Evolutionary conservation across 1,284 basidiomycete species (phyloP).

Genomic region (Sporisorium reilianum): DNA sequence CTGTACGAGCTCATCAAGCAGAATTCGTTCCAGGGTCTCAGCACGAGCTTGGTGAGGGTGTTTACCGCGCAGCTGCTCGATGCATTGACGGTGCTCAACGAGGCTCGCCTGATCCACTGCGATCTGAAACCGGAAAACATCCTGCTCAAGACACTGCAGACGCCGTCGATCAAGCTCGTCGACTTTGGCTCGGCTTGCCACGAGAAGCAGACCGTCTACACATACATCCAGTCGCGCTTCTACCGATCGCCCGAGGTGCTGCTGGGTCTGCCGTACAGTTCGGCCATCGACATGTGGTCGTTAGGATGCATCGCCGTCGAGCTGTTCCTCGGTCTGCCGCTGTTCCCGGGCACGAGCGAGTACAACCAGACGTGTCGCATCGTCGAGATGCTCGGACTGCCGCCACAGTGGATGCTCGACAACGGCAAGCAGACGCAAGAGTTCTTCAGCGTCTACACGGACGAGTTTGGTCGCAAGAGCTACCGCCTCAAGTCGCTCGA

Average conservation of each 20-base stretch:
- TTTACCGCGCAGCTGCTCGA: conserved; percentile 96
- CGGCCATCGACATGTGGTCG: conserved; percentile 96
- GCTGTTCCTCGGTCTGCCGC: conserved; percentile 91
- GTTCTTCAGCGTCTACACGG: conserved; percentile 86
- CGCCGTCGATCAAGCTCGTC: conserved; percentile 98
- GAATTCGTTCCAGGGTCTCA: conserved; percentile 97
- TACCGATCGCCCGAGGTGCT: conserved; percentile 98
- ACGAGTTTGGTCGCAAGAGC: conserved; percentile 86
- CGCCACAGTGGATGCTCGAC: conserved; percentile 92
- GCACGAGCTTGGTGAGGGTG: conserved; percentile 95
- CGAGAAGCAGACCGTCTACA: conserved; percentile 98
- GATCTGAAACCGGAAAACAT: conserved; percentile 82
- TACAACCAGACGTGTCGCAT: conserved; percentile 98
- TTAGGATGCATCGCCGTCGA: conserved; percentile 96
- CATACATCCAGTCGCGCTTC: conserved; percentile 98
- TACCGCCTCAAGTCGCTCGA: conserved; percentile 91
- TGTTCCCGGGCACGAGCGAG: conserved; percentile 98
- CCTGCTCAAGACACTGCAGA: conserved; percentile 76
- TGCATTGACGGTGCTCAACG: conserved; percentile 90
- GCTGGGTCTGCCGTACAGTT: conserved; percentile 91
- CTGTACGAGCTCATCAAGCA: conserved; percentile 99
- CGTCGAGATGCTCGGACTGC: conserved; percentile 95
- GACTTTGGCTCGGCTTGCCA: conserved; percentile 99
- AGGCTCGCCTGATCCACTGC: conserved; percentile 95
- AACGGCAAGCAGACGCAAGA: conserved; percentile 94